Evolutionary conservation across 1,139 yeast species (phyloP), one percentile per base, ranked within the genome.

Genomic region (Candida gigantensis): DNA sequence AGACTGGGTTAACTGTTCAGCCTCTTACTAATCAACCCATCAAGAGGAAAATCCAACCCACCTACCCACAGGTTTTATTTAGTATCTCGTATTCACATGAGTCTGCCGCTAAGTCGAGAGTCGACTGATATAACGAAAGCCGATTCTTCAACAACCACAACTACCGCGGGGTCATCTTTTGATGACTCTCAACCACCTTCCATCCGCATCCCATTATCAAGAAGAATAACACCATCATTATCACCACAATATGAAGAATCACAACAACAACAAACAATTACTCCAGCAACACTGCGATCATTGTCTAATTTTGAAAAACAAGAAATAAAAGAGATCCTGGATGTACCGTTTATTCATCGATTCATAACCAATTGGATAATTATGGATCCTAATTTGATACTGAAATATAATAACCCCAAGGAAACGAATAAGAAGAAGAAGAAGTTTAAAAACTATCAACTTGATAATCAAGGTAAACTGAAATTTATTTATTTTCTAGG

Each of bases 401-500:
- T 26, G 11, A 21, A 46, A 9, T 30, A 35, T 5, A 33, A 38
- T 9, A 19, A 34, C 5, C 39, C 23, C 23, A 20, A 20, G 4
- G 35, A 18, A 16, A 24, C 11, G 24, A 13, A 5, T 24, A 28
- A 15, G 12, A 6, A 10, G 47, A 56, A n/a, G 29, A 16, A 18
- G 7, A 18, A 18, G 5, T 10, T 5, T 7, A 51, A 57, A 51
- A 60, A 68, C 49, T 57, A 72, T 61, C 75, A 65, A 51, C 57
- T 55, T 6, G 28, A 25, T 10, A 23, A 11, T 23, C 67, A 56
- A 38, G 46, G 51, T 20, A 54, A 62, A 45, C 53, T 57, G 30
- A 62, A 60, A 26, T 61, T 60, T 32, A 39, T 76, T 3, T 84
- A 74, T 55, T 57, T 82, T 3, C 62, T 77, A 39, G 94, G 94